These are phyloP conservation scores for Amphichorda felina DNA, from an alignment of 2,329 filamentous ascomycete species.

Conservation along the genomic window DNA sequence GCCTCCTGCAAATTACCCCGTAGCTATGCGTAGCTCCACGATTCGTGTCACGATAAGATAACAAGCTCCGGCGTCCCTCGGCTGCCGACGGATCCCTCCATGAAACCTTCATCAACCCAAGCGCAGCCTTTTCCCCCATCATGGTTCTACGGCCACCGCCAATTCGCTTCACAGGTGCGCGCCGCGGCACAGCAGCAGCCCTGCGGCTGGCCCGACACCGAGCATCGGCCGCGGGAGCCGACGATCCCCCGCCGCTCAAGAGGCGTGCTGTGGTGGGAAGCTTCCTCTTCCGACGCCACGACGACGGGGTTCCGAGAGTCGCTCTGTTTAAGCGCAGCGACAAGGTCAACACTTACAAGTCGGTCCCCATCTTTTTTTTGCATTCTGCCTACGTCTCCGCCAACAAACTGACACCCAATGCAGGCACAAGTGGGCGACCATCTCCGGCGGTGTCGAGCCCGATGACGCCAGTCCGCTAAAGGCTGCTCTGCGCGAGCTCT, in stretches of 20 bases:
- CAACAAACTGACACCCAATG: constrained; percentile 19
- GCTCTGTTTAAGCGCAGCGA: constrained; percentile 51
- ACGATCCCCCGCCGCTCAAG: neutral
- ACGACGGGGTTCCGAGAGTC: constrained; percentile 29
- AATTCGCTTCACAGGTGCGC: too few species aligned
- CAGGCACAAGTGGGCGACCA: constrained; percentile 45
- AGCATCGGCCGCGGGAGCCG: too few species aligned
- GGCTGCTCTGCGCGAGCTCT: constrained; percentile 50
- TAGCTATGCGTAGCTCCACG: too few species aligned
- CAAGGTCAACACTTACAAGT: constrained; percentile 49
- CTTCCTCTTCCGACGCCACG: constrained; percentile 36
- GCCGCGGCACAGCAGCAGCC: too few species aligned
- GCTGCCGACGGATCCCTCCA: too few species aligned
- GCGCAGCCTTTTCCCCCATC: too few species aligned
- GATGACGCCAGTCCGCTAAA: constrained; percentile 37
- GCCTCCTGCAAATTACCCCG: too few species aligned
- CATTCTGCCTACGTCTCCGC: neutral
- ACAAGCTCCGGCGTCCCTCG: too few species aligned
- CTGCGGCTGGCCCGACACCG: too few species aligned
- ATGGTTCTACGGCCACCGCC: too few species aligned
- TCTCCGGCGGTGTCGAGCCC: constrained; percentile 48
- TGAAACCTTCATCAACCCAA: too few species aligned
- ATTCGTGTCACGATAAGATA: too few species aligned
- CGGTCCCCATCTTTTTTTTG: constrained; percentile 8
- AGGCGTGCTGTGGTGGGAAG: constrained; percentile 31